Base-by-base conservation (phyloP, 1,139 yeast genomes). In the Saccharomyces pastorianus region DNA sequence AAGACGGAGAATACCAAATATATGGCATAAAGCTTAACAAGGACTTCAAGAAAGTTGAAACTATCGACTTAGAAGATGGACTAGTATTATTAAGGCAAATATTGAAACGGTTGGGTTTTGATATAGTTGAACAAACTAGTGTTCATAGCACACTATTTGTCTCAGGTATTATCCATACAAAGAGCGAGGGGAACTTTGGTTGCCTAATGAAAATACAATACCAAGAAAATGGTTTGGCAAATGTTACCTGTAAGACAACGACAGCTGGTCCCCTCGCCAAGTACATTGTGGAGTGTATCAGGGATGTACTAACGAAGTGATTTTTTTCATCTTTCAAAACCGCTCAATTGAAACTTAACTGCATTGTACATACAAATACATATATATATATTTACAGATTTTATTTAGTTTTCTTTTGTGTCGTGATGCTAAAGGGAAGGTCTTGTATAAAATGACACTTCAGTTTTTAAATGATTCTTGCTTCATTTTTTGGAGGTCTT, bases 91-190 rank as follows among this genome's bases (percentile, higher is more conserved):
- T 78, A 25, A 68, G 64, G 51, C 77, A 79, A 61, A 55, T 54
- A 13, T 20, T 67, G 1, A 51, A 79, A 14, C 71, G 85, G 54
- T 60, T 82, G 57, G 90, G 83, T 23, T 81, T 78, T 60, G 78
- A 76, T 9, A 71, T 76, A 69, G 76, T 80, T 1, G 86, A 82
- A 52, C 75, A 77, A 47, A 71, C 60, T 7, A 59, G 56, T 42
- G 58, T 64, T 71, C 54, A 73, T 71, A 46, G 69, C 60, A 52
- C 75, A 8, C 48, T 85, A 2, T 78, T 83, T 55, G 86, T 85
- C 3, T 88, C 93, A 0, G 90, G 93, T 1, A 85, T 89, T 23
- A 63, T 88, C 20, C 73, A 71, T 53, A 73, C 76, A 0, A 67
- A 67, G 47, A 61, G 65, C 9, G 66, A 61, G n/a, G 76, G 76